These are phyloP conservation scores for Claviceps purpurea DNA, from an alignment of 2,329 filamentous ascomycete species.

Conservation along the genomic window DNA sequence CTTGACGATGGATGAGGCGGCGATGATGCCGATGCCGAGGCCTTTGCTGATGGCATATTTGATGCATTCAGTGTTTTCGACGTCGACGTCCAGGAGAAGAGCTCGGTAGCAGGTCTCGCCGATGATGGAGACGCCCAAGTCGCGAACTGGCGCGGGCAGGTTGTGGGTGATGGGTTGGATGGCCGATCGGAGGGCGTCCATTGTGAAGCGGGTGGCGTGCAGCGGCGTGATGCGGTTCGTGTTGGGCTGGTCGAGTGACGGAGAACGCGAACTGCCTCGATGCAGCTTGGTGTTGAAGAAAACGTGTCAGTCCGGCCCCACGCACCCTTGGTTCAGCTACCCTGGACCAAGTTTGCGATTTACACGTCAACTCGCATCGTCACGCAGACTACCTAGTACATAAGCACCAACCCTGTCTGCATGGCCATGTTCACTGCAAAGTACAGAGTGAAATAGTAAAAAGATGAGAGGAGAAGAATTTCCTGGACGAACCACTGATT, in stretches of 20 bases:
- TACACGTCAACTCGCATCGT: too few species aligned
- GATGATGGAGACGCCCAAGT: constrained; percentile 66
- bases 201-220: constrained; percentile 16
- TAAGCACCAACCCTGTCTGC: too few species aligned
- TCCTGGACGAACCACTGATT: too few species aligned
- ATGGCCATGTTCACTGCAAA: too few species aligned
- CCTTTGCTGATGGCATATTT: constrained; percentile 86
- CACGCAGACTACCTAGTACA: too few species aligned
- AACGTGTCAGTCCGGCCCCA: not conserved
- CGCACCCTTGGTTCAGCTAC: not conserved
- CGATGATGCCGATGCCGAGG: constrained; percentile 87
- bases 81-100: constrained; percentile 73
- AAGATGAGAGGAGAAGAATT: too few species aligned
- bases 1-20: constrained; percentile 82
- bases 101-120: constrained; percentile 74
- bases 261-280: too few species aligned
- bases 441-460: too few species aligned
- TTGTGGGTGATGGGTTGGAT: constrained; percentile 59
- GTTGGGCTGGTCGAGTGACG: not conserved
- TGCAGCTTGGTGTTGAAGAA: not conserved
- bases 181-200: constrained; percentile 48
- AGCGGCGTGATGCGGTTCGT: not conserved
- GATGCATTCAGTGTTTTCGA: constrained; percentile 63
- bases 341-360: not conserved
- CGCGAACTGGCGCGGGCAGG: constrained; percentile 60